Evolutionary conservation across 371 early-diverging fungal species (phyloP).

Genomic region (Mortierella sp.): DNA sequence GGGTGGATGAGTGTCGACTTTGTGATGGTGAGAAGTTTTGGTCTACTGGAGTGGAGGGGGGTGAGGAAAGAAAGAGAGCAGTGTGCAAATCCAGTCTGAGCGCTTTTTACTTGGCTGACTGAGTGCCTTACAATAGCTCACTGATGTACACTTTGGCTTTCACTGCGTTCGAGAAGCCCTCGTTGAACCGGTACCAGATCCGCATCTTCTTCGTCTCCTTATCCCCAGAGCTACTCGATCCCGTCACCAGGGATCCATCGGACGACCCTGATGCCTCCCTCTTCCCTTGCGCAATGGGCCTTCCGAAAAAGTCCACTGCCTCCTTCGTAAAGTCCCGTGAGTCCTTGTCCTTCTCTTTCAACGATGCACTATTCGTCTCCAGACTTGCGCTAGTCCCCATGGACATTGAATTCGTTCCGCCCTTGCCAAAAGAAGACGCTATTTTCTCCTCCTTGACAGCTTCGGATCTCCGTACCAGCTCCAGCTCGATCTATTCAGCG

Average conservation of each 20-base stretch:
- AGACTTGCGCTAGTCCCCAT: constrained; percentile 9
- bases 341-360: constrained; percentile 17
- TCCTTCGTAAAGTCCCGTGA: constrained; percentile 32
- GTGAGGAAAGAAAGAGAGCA: too few relatives aligned
- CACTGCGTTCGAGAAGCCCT: constrained; percentile 95
- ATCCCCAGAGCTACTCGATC: not conserved
- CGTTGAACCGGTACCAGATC: constrained; percentile 78
- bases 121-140: constrained; percentile 39
- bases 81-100: too few relatives aligned
- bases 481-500: constrained; percentile 67
- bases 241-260: constrained; percentile 14
- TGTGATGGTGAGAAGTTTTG: too few relatives aligned
- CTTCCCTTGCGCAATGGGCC: constrained; percentile 53
- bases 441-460: constrained; percentile 31
- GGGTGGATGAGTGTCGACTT: too few relatives aligned
- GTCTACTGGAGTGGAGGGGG: too few relatives aligned
- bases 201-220: constrained; percentile 28
- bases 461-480: constrained; percentile 66
- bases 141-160: constrained; percentile 54
- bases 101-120: not conserved
- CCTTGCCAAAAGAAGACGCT: constrained; percentile 11
- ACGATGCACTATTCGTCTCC: constrained; percentile 4
- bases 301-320: constrained; percentile 76
- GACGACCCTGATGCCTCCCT: constrained; percentile 24
- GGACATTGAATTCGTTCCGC: constrained; percentile 2